These are phyloP conservation scores for Rhodomyrtus psidioides DNA, from an alignment of 441 rosid species.

Conservation along the genomic window DNA sequence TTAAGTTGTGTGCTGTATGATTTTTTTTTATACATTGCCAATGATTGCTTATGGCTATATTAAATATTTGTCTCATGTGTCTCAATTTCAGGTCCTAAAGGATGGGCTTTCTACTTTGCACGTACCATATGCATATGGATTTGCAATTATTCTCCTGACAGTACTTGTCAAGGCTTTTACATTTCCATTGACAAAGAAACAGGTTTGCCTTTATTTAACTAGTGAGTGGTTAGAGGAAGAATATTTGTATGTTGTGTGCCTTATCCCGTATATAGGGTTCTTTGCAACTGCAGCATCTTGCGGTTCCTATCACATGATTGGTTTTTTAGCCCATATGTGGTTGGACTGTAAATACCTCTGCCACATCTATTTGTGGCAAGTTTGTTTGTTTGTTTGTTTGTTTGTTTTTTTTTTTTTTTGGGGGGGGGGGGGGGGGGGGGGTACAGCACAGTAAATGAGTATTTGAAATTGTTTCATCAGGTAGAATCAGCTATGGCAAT, in stretches of 20 bases:
- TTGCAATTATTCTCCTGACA: constrained; percentile 82
- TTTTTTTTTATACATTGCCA: not conserved
- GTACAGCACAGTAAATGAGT: not conserved
- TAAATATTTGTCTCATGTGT: not conserved
- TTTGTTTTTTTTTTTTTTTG: no score
- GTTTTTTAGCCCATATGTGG: not conserved
- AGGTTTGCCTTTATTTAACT: constrained; percentile 37
- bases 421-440: no score
- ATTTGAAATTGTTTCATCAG: constrained; percentile 21
- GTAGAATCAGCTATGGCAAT: constrained; percentile 92
- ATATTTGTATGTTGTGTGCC: not conserved
- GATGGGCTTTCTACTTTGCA: constrained; percentile 74
- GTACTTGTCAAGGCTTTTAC: constrained; percentile 90
- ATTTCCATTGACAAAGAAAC: constrained; percentile 86
- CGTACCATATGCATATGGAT: constrained; percentile 81
- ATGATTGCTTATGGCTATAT: not conserved
- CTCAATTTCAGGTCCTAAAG: constrained; percentile 55
- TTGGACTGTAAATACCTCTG: not conserved
- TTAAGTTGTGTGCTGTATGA: not conserved
- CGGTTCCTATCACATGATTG: not conserved
- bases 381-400: no score
- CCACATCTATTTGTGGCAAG: not conserved
- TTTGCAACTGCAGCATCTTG: not conserved
- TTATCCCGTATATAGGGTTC: not conserved
- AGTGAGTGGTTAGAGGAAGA: not conserved